A percentile compares a stretch with the other conserved stretches of the same genome.
These are phyloP conservation scores for Cyclaneusma minus DNA, from an alignment of 2,329 filamentous ascomycete species.

Conservation along the genomic window DNA sequence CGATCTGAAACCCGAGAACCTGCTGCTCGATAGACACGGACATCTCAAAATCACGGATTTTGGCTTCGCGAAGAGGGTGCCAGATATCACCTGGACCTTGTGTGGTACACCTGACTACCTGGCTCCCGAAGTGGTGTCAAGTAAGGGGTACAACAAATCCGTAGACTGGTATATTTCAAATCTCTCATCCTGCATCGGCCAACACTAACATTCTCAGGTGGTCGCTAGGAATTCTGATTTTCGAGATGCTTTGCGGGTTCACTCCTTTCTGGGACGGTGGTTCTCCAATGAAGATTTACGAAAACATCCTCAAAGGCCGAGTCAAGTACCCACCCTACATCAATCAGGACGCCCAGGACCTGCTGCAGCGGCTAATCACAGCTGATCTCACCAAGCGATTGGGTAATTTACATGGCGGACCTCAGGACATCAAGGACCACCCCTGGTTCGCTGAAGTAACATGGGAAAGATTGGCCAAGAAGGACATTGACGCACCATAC, in stretches of 20 bases:
- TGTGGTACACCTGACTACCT: slow-evolving; percentile 97
- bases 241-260: slow-evolving; percentile 98
- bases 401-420: slow-evolving; percentile 83
- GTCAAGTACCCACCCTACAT: slow-evolving; percentile 97
- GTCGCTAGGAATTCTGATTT: slow-evolving; percentile 95
- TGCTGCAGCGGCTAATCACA: slow-evolving; percentile 86
- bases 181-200: slow-evolving; percentile 2
- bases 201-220: slow-evolving; percentile 45
- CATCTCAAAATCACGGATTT: slow-evolving; percentile 98
- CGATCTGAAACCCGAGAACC: slow-evolving; percentile 89
- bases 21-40: slow-evolving; percentile 81
- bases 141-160: slow-evolving; percentile 98
- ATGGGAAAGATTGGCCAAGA: slow-evolving; percentile 85
- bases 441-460: slow-evolving; percentile 96
- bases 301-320: slow-evolving; percentile 91
- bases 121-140: slow-evolving; percentile 94
- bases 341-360: slow-evolving; percentile 82
- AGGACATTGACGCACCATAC: slow-evolving; percentile 97
- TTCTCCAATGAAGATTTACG: slow-evolving; percentile 97
- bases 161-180: slow-evolving; percentile 71
- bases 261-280: slow-evolving; percentile 98
- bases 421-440: slow-evolving; percentile 87
- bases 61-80: slow-evolving; percentile 94
- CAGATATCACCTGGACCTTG: slow-evolving; percentile 97
- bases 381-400: slow-evolving; percentile 87